Evolutionary conservation across 768 basidiomycete genomes (phyloP).

Genomic region (Hypsizygus marmoreus): DNA sequence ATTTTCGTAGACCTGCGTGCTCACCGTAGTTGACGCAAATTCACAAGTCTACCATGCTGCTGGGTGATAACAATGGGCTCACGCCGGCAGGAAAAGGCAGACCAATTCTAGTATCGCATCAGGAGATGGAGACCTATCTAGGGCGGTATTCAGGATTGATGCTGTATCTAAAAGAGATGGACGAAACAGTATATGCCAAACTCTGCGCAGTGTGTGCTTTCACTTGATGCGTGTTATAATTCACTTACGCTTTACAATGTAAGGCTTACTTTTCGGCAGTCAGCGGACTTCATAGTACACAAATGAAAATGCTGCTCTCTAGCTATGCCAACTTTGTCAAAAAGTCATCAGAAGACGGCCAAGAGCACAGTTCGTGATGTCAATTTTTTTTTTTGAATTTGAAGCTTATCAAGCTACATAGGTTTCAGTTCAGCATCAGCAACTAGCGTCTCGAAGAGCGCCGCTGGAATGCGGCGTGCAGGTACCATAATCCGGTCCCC

Average conservation of each 20-base stretch:
- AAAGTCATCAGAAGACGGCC: slow-evolving; percentile 70
- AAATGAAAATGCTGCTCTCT: slow-evolving; percentile 75
- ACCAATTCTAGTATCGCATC: slow-evolving; percentile 61
- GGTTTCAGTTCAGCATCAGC: slow-evolving; percentile 47
- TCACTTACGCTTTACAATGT: slow-evolving; percentile 7
- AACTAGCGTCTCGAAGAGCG: slow-evolving; percentile 47
- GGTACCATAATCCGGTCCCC: slow-evolving; percentile 85
- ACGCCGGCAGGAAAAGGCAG: slow-evolving; percentile 43
- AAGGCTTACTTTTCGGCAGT: slow-evolving; percentile 90
- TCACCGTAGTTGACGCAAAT: neutral
- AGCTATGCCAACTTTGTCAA: slow-evolving; percentile 61
- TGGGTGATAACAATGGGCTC: slow-evolving; percentile 65
- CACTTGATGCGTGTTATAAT: neutral
- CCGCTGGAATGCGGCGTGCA: slow-evolving; percentile 72
- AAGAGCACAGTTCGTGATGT: slow-evolving; percentile 59
- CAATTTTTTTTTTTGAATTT: neutral
- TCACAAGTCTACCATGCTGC: slow-evolving; percentile 69
- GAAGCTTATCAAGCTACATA: slow-evolving; percentile 20
- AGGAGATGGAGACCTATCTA: slow-evolving; percentile 77
- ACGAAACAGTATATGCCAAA: slow-evolving; percentile 83
- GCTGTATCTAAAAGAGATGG: slow-evolving; percentile 96
- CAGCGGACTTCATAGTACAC: slow-evolving; percentile 78
- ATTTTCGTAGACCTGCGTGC: slow-evolving; percentile 3
- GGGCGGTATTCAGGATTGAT: slow-evolving; percentile 88
- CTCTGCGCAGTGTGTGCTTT: slow-evolving; percentile 76